Conservation (phyloP, 495 filamentous ascomycete genomes). For the Penicillium riverlandense region DNA sequence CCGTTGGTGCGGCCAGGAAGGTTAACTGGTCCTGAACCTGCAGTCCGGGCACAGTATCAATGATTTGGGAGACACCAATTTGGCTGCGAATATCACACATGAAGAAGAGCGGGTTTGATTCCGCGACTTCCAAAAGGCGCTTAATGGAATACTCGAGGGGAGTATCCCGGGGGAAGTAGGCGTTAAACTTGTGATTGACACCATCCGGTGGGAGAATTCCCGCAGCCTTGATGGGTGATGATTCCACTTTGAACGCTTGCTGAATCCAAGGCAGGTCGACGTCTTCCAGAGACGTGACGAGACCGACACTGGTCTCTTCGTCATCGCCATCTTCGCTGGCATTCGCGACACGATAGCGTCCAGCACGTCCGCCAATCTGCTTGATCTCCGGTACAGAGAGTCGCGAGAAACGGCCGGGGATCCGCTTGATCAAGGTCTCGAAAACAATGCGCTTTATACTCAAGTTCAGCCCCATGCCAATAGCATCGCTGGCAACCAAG, state of each 20-base stretch:
- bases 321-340: constrained; percentile 15
- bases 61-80: constrained; percentile 58
- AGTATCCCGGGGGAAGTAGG: constrained; percentile 65
- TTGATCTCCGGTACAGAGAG: constrained; percentile 75
- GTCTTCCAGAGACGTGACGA: constrained; percentile 73
- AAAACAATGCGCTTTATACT: constrained; percentile 90
- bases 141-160: constrained; percentile 72
- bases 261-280: constrained; percentile 58
- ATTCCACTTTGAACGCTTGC: constrained; percentile 52
- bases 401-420: constrained; percentile 39
- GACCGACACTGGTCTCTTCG: constrained; percentile 44
- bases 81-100: constrained; percentile 55
- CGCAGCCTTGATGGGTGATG: constrained; percentile 62
- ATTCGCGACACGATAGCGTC: constrained; percentile 75
- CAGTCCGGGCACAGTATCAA: constrained; percentile 58
- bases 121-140: constrained; percentile 58
- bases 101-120: constrained; percentile 59
- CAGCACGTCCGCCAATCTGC: constrained; percentile 91
- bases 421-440: constrained; percentile 62
- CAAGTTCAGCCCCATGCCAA: constrained; percentile 96
- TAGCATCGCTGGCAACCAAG: constrained; percentile 89
- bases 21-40: constrained; percentile 63
- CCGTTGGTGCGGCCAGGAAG: constrained; percentile 64
- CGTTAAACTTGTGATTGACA: constrained; percentile 63
- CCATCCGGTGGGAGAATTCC: constrained; percentile 63